phyloP scores from a whole-genome alignment of 331 rosid genomes.

The Rhamnella rubrinervis region DNA sequence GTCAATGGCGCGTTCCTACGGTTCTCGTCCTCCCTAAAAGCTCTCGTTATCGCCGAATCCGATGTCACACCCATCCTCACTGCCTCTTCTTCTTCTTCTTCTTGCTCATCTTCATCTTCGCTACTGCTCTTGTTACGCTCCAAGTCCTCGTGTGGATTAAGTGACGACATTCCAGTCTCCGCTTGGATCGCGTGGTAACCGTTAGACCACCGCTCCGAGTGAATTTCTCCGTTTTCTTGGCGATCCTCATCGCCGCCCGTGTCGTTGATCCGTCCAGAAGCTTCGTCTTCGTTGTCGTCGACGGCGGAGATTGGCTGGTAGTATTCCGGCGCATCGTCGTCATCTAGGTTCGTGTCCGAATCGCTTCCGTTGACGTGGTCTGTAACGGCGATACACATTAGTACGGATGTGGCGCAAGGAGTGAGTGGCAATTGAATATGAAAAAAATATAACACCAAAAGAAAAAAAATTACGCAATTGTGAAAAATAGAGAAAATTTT shows the following conservation, averaged over 20 bases:
- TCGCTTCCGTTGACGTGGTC: slow-evolving; percentile 69
- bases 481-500: background rate
- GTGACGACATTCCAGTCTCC: slow-evolving; percentile 60
- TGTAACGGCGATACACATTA: slow-evolving; percentile 29
- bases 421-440: background rate
- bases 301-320: slow-evolving; percentile 71
- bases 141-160: slow-evolving; percentile 46
- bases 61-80: slow-evolving; percentile 35
- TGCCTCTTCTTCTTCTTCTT: slow-evolving; percentile 30
- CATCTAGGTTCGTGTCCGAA: slow-evolving; percentile 66
- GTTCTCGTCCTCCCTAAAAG: slow-evolving; percentile 74
- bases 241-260: slow-evolving; percentile 42
- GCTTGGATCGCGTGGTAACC: slow-evolving; percentile 32
- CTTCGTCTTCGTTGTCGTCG: slow-evolving; percentile 33
- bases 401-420: background rate
- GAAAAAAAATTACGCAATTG: background rate
- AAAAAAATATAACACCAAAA: no score
- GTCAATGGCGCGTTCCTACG: slow-evolving; percentile 70
- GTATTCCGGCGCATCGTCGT: slow-evolving; percentile 46
- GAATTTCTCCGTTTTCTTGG: slow-evolving; percentile 17
- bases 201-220: slow-evolving; percentile 37
- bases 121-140: slow-evolving; percentile 31
- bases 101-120: slow-evolving; percentile 37
- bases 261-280: slow-evolving; percentile 22
- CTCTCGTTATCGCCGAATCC: slow-evolving; percentile 50